Evolutionary conservation across 371 early-diverging fungal genomes (phyloP).

Genomic region (Mucor racemosus): DNA sequence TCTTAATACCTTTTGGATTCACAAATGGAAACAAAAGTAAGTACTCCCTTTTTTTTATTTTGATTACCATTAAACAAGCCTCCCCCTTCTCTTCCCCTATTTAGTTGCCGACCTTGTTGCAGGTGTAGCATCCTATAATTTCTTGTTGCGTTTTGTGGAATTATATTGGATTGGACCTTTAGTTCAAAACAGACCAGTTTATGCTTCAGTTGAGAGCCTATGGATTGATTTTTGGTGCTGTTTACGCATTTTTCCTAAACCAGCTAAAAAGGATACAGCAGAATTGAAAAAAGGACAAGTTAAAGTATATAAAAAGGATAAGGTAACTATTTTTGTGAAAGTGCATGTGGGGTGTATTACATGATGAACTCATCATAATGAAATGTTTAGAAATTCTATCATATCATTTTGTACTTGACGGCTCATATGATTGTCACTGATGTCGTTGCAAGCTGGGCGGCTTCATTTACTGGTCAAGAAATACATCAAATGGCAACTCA

Average conservation of each 20-base stretch:
- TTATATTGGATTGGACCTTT: conserved; percentile 40
- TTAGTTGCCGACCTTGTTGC: conserved; percentile 35
- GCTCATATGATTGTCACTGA: conserved; percentile 26
- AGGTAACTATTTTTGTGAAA: conserved; percentile 20
- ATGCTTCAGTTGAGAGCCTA: conserved; percentile 28
- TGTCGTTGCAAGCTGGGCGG: conserved; percentile 30
- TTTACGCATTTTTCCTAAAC: conserved; percentile 44
- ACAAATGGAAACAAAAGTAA: conserved; percentile 32
- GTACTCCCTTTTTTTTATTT: background rate
- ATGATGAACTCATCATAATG: background rate
- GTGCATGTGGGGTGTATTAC: background rate
- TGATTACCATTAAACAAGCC: background rate
- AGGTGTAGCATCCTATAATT: conserved; percentile 26
- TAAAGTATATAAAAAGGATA: conserved; percentile 35
- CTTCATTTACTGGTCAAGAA: conserved; percentile 33
- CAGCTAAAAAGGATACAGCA: conserved; percentile 23
- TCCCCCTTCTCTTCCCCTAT: background rate
- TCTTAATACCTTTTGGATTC: conserved; percentile 35
- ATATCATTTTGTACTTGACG: conserved; percentile 29
- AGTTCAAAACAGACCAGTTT: conserved; percentile 33
- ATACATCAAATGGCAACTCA: conserved; percentile 15
- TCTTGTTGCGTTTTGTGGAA: conserved; percentile 39
- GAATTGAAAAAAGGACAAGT: conserved; percentile 27
- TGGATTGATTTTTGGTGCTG: conserved; percentile 43
- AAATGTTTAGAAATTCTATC: conserved; percentile 39